A percentile compares a stretch with the other conserved stretches of the same genome.
Evolutionary conservation across 352 stramenopile genomes (phyloP).

Genomic region (Pythium vanterpoolii): DNA sequence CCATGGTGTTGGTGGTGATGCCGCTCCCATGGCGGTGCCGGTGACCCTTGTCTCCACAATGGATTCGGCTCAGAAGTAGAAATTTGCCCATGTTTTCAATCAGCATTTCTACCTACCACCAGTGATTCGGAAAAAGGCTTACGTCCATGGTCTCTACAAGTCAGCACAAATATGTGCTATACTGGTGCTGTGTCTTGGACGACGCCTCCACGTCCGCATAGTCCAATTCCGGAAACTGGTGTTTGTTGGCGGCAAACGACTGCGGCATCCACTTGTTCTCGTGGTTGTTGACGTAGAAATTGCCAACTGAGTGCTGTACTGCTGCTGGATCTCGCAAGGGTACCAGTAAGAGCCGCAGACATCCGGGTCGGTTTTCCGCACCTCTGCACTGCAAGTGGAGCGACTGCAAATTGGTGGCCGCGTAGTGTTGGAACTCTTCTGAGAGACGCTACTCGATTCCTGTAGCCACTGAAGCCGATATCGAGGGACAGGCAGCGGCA

Average conservation of each 20-base stretch:
- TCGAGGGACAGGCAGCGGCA: conserved; percentile 37
- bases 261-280: conserved; percentile 61
- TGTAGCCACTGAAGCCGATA: conserved; percentile 23
- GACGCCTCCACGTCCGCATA: conserved; percentile 58
- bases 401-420: conserved; percentile 55
- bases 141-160: too few species aligned
- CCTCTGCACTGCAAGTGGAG: conserved; percentile 59
- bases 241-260: conserved; percentile 58
- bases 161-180: too few species aligned
- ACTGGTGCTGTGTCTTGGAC: too few species aligned
- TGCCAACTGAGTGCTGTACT: conserved; percentile 55
- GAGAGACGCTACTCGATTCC: conserved; percentile 52
- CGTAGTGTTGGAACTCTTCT: conserved; percentile 51
- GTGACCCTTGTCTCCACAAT: too few species aligned
- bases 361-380: conserved; percentile 55
- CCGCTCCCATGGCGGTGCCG: not conserved
- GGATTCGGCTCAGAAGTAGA: too few species aligned
- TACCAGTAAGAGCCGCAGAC: conserved; percentile 76
- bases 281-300: conserved; percentile 75
- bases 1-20: too few species aligned
- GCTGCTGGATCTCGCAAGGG: conserved; percentile 60
- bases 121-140: too few species aligned
- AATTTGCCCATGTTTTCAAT: too few species aligned
- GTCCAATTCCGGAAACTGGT: conserved; percentile 44
- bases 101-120: too few species aligned